These are phyloP conservation scores for Irpex sp. DNA, from an alignment of 1,284 basidiomycete species.

Conservation along the genomic window DNA sequence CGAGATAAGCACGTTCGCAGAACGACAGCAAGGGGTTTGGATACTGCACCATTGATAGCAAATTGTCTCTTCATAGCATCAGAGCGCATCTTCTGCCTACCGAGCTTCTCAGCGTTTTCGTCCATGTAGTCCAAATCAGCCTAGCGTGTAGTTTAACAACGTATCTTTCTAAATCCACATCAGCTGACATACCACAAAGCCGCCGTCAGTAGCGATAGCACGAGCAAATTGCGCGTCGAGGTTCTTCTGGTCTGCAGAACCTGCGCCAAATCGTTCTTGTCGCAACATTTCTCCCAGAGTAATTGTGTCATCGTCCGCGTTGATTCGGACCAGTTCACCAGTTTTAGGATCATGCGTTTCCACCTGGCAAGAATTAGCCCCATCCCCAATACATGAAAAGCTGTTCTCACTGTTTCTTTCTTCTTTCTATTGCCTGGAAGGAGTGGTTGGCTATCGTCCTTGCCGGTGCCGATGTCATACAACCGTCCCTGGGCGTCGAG, in stretches of 20 bases:
- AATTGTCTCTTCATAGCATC: slow-evolving; percentile 97
- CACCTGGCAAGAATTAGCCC: slow-evolving; percentile 43
- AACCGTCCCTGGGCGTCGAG: slow-evolving; percentile 83
- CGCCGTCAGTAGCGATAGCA: slow-evolving; percentile 84
- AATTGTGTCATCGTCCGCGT: slow-evolving; percentile 85
- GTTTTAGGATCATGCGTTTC: slow-evolving; percentile 88
- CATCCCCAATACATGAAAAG: slow-evolving; percentile 3
- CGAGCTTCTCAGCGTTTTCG: slow-evolving; percentile 91
- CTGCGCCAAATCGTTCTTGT: slow-evolving; percentile 88
- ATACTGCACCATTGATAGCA: slow-evolving; percentile 80
- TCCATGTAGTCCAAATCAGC: slow-evolving; percentile 93
- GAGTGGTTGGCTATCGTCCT: slow-evolving; percentile 38
- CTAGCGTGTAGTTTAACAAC: slow-evolving; percentile 30
- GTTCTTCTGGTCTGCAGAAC: slow-evolving; percentile 87
- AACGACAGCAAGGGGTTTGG: not conserved
- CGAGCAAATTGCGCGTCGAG: slow-evolving; percentile 87
- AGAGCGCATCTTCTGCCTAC: slow-evolving; percentile 89
- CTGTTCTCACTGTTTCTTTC: slow-evolving; percentile 62
- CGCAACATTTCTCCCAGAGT: slow-evolving; percentile 90
- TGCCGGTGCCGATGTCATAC: slow-evolving; percentile 86
- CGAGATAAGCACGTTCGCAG: slow-evolving; percentile 1
- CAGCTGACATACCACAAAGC: slow-evolving; percentile 64
- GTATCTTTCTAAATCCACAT: not conserved
- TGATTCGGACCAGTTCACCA: slow-evolving; percentile 81
- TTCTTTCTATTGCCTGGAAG: slow-evolving; percentile 71